Evolutionary conservation across 768 basidiomycete species (phyloP).

Genomic region (Agrocybe praecox): DNA sequence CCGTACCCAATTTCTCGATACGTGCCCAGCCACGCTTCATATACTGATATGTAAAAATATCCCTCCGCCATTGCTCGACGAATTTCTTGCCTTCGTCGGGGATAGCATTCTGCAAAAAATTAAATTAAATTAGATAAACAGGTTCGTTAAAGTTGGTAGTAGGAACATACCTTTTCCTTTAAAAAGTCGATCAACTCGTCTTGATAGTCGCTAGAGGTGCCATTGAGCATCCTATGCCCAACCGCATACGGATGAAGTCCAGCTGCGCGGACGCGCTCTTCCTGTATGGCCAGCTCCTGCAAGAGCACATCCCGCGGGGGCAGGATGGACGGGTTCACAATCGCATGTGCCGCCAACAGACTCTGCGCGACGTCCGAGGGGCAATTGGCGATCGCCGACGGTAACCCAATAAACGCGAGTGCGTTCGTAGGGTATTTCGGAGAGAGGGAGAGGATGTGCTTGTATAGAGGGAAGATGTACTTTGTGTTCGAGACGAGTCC

Average conservation of each 20-base stretch:
- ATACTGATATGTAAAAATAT: slow-evolving; percentile 30
- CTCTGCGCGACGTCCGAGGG: slow-evolving; percentile 54
- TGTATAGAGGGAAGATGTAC: slow-evolving; percentile 58
- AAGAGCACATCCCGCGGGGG: slow-evolving; percentile 41
- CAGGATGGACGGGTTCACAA: slow-evolving; percentile 43
- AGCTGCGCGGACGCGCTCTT: slow-evolving; percentile 37
- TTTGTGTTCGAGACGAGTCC: slow-evolving; percentile 48
- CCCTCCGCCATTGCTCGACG: slow-evolving; percentile 53
- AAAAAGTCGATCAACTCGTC: slow-evolving; percentile 37
- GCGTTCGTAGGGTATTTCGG: slow-evolving; percentile 48
- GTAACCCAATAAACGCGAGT: slow-evolving; percentile 58
- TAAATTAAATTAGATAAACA: not conserved
- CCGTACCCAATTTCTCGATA: slow-evolving; percentile 41
- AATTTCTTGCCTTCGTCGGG: slow-evolving; percentile 44
- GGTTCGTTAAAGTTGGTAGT: not conserved
- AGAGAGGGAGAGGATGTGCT: slow-evolving; percentile 55
- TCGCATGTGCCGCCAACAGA: slow-evolving; percentile 44
- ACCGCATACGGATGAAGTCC: slow-evolving; percentile 51
- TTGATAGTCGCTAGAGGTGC: slow-evolving; percentile 40
- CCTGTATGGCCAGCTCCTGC: slow-evolving; percentile 38
- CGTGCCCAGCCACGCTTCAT: slow-evolving; percentile 47
- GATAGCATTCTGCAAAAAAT: slow-evolving; percentile 32
- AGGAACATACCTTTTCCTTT: slow-evolving; percentile 27
- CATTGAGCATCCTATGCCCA: slow-evolving; percentile 46
- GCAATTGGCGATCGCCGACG: slow-evolving; percentile 47